Evolutionary conservation across 768 basidiomycete species (phyloP), one percentile per base, ranked within the genome.

Genomic region (Lactarius trivialis): DNA sequence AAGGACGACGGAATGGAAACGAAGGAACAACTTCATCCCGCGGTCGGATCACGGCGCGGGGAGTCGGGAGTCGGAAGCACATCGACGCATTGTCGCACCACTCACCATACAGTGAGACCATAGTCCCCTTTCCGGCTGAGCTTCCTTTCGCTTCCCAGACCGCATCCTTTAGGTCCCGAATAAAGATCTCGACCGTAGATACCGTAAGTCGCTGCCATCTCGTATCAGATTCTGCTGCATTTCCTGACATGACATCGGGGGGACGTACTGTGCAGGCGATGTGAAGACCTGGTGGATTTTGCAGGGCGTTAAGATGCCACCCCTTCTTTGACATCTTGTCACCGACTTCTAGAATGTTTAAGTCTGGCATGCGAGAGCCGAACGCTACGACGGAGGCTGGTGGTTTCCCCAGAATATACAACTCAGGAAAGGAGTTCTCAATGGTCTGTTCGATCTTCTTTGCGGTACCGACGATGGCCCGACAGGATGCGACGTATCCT

Each of bases 351-450:
- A 92, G 79, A n/a, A 89, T 82, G 70, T 89, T 87, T 21, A 93
- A 75, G 60, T 75, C 76, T 56, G 65, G 69, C 30, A 43, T 32
- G 51, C 64, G 78, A 52, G 89, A 82, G 9, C 77, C 88, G 69
- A 98, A 97, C 0, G 95, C 96, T 15, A 99, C 85, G 57, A 96
- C 91, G 3, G 92, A 93, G 1, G 91, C 89, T 0, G 86, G 85
- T 0, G 96, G 96, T 51, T 91, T 85, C 4, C 96, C 97, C 3
- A 99, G 82, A 34, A 98, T 76, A 71, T 90, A 89, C 11, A 99
- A 79, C 70, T 95, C 92, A 0, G 89, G 86, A 50, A 96, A 86
- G 55, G 85, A 82, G 2, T 76, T 69, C 7, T 76, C 76, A 69
- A 98, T 88, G 11, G 80, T 78, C 39, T 81, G 77, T 32, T 85